phyloP scores from a whole-genome alignment of 2,329 filamentous ascomycete species.

The Phaeosphaeriaceae sp. region DNA sequence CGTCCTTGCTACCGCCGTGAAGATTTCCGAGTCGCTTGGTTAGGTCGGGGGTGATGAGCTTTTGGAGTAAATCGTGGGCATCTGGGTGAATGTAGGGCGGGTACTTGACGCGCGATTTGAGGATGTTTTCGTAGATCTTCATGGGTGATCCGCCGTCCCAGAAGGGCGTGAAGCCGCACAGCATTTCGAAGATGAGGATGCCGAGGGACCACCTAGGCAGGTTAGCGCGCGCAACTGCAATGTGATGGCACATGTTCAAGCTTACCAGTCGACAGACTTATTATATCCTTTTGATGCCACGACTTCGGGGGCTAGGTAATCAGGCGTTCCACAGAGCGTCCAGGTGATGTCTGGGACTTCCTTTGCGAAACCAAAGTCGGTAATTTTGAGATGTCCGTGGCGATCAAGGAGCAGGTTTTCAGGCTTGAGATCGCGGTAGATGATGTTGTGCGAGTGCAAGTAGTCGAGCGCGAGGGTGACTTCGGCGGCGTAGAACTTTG shows the following conservation, averaged over 20 bases:
- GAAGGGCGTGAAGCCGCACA: constrained; percentile 98
- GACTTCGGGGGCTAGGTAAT: constrained; percentile 96
- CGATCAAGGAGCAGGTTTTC: constrained; percentile 91
- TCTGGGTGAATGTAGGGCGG: constrained; percentile 94
- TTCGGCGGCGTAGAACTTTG: constrained; percentile 98
- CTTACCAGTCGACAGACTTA: constrained; percentile 98
- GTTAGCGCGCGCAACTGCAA: too few species aligned
- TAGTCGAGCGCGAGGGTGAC: constrained; percentile 96
- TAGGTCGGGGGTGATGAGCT: constrained; percentile 91
- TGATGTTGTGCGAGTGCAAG: constrained; percentile 91
- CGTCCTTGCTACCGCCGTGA: constrained; percentile 86
- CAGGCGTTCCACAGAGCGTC: constrained; percentile 96
- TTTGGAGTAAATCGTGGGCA: constrained; percentile 88
- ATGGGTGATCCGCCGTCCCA: constrained; percentile 98
- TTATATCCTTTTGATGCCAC: constrained; percentile 99
- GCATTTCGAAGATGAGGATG: constrained; percentile 99
- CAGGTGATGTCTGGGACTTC: constrained; percentile 98
- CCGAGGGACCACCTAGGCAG: constrained; percentile 88
- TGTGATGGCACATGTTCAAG: constrained; percentile 1
- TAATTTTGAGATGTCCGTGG: constrained; percentile 95
- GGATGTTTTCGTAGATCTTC: constrained; percentile 99
- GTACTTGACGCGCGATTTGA: constrained; percentile 95
- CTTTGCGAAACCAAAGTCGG: constrained; percentile 98
- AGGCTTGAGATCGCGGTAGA: constrained; percentile 96
- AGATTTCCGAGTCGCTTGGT: constrained; percentile 95